Percentiles rank a stretch among this genome's conserved stretches.
Evolutionary conservation across 108 stramenopile genomes (phyloP).

Genomic region (Conticribra weissflogii): DNA sequence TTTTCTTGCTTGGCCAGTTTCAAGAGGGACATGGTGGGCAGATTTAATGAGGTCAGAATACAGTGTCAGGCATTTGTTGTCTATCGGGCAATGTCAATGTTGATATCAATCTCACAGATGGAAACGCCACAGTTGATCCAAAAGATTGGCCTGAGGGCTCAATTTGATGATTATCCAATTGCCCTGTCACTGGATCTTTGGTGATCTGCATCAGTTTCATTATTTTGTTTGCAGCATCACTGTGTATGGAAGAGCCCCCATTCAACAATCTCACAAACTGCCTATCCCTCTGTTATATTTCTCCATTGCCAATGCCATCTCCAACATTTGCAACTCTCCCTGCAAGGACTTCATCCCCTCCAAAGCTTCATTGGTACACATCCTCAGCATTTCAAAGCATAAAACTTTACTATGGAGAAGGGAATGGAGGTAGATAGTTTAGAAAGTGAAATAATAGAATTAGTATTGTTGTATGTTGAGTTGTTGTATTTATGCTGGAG

Average conservation of each 20-base stretch:
- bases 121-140: constrained; percentile 20
- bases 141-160: too few relatives aligned
- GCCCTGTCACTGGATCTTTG: constrained; percentile 67
- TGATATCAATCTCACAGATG: neutral
- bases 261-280: neutral
- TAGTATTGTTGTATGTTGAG: constrained; percentile 52
- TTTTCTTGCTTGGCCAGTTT: constrained; percentile 90
- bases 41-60: constrained; percentile 94
- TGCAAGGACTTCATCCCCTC: constrained; percentile 66
- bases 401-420: constrained; percentile 54
- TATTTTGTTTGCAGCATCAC: neutral
- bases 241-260: constrained; percentile 6
- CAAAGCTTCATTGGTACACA: constrained; percentile 57
- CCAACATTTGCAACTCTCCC: constrained; percentile 74
- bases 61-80: constrained; percentile 79
- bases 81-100: constrained; percentile 29
- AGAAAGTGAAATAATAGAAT: constrained; percentile 7
- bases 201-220: constrained; percentile 84
- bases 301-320: constrained; percentile 62
- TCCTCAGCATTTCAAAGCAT: constrained; percentile 48
- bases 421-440: constrained; percentile 51
- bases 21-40: constrained; percentile 95
- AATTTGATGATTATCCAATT: constrained; percentile 78
- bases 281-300: constrained; percentile 17
- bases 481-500: constrained; percentile 40